Evolutionary conservation across 805 yeast species (phyloP), one percentile per base, ranked within the genome.

Genomic region (Wilhelminamyces savonicus): DNA sequence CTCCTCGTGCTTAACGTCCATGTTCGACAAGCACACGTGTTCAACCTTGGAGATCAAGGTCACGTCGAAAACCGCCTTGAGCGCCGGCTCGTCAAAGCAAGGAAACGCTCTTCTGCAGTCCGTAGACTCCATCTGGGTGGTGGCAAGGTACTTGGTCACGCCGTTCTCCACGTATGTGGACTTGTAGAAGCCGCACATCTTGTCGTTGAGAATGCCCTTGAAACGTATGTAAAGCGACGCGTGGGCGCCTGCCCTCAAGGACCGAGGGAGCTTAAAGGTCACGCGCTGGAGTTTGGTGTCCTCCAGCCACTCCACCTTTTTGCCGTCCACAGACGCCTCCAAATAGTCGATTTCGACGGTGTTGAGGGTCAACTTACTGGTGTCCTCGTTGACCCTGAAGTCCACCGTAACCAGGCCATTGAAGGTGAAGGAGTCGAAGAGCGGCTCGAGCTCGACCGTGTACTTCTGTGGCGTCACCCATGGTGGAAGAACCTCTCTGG

Each of bases 91-190:
- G 56, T 83, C 94, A 46, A 78, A 81, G 50, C 82, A 82, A 20
- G 94, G 94, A 69, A 83, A 83, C 7, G 92, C 92, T 46, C 86
- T 71, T 46, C 94, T 76, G 44, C 90, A 84, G 50, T 83, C 92
- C 13, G 90, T 80, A 15, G 94, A 78, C 60, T 83, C 94, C 75
- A 83, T 78, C 58, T 83, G 94, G 26, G 94, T 82, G 26, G 88
- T 78, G 25, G 86, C 84, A 70, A 82, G 67, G 53, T 79, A 78
- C 48, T 77, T 78, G 23, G 76, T 76, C 35, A 67, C 65, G 14
- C 85, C 82, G 39, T 79, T 68, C 36, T 69, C 66, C 39, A 66
- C 67, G 54, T 82, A 82, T 24, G 75, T 60, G 13, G 86, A 78
- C 46, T 83, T 69, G 64, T 82, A 82, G 59, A 82, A 82, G 27